phyloP scores from a whole-genome alignment of 371 early-diverging fungal species.

The Circinella umbellata region DNA sequence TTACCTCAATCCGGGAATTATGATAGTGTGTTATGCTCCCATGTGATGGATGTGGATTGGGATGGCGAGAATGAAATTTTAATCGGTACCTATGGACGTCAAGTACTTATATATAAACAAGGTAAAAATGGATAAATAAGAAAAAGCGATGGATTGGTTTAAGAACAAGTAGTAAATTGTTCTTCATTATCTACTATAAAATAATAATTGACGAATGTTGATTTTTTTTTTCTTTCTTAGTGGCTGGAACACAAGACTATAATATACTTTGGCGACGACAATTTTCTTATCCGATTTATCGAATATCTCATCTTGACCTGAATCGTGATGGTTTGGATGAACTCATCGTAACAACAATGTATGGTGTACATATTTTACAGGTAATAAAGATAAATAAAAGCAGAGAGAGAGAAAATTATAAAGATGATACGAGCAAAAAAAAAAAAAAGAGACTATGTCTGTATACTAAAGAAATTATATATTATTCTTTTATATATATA shows the following conservation, averaged over 20 bases:
- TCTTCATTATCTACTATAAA: too few species aligned
- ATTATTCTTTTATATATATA: not conserved
- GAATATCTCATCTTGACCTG: slow-evolving; percentile 68
- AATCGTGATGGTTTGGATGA: slow-evolving; percentile 77
- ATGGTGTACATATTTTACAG: slow-evolving; percentile 74
- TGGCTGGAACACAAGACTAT: slow-evolving; percentile 53
- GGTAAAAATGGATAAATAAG: slow-evolving; percentile 22
- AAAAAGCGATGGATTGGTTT: too few species aligned
- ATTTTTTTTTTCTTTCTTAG: slow-evolving; percentile 14
- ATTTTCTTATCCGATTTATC: slow-evolving; percentile 75
- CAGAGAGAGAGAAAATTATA: too few species aligned
- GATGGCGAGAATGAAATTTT: slow-evolving; percentile 74
- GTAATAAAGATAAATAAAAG: slow-evolving; percentile 27
- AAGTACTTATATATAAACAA: slow-evolving; percentile 75
- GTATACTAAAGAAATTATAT: not conserved
- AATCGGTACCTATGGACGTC: slow-evolving; percentile 76
- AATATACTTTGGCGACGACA: slow-evolving; percentile 69
- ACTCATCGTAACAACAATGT: slow-evolving; percentile 71
- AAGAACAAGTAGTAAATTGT: too few species aligned
- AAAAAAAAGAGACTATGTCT: too few species aligned
- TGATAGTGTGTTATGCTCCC: slow-evolving; percentile 71
- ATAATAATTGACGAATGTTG: too few species aligned
- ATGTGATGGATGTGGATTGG: slow-evolving; percentile 79
- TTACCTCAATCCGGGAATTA: slow-evolving; percentile 63
- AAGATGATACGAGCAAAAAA: too few species aligned